Percentiles rank a stretch among this genome's conserved stretches.
phyloP scores from a whole-genome alignment of 2,329 filamentous ascomycete genomes.

The Elsinoe batatas region DNA sequence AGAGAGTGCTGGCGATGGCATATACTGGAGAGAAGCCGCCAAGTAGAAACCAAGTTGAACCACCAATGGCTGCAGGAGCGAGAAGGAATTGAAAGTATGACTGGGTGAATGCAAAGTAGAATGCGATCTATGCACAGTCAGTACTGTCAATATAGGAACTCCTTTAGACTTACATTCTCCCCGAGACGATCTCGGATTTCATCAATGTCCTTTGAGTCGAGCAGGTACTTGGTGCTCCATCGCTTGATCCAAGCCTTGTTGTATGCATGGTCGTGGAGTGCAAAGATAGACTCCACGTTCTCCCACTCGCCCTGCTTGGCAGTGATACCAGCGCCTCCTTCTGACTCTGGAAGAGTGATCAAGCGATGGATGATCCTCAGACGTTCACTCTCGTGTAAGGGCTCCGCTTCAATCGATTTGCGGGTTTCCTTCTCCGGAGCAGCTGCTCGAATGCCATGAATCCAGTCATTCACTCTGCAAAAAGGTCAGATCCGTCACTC shows the following conservation, averaged over 20 bases:
- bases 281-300: conserved; percentile 40
- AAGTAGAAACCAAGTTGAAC: conserved; percentile 68
- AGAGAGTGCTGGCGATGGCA: conserved; percentile 67
- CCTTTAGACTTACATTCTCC: conserved; percentile 31
- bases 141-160: neutral
- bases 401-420: conserved; percentile 58
- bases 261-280: conserved; percentile 41
- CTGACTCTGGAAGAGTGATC: conserved; percentile 38
- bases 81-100: conserved; percentile 79
- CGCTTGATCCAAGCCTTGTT: conserved; percentile 46
- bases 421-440: conserved; percentile 65
- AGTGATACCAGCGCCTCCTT: conserved; percentile 43
- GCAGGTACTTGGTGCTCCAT: conserved; percentile 38
- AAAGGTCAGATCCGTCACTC: neutral
- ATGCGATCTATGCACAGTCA: conserved; percentile 53
- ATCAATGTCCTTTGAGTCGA: conserved; percentile 40
- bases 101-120: conserved; percentile 92
- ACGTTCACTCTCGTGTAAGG: conserved; percentile 78
- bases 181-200: conserved; percentile 42
- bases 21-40: conserved; percentile 78
- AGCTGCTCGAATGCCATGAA: conserved; percentile 71
- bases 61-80: conserved; percentile 71
- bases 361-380: conserved; percentile 80
- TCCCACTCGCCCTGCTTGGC: conserved; percentile 42
- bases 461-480: conserved; percentile 77